Evolutionary conservation across 352 stramenopile species (phyloP).

Genomic region (Peronospora destructor): DNA sequence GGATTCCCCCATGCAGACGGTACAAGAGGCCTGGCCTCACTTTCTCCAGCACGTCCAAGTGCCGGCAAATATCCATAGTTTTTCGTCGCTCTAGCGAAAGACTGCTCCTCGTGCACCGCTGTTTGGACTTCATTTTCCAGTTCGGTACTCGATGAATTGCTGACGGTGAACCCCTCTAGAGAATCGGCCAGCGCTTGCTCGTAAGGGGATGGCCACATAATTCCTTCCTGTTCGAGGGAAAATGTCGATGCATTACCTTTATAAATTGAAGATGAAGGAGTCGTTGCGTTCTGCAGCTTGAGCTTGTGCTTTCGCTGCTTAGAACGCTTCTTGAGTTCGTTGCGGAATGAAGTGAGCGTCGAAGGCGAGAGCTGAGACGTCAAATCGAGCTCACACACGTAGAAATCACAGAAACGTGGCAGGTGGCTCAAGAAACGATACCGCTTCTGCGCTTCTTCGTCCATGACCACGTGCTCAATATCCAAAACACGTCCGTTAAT

Average conservation of each 20-base stretch:
- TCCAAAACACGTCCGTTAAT: constrained; percentile 66
- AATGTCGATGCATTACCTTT: constrained; percentile 34
- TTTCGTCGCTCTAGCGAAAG: constrained; percentile 63
- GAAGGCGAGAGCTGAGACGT: constrained; percentile 53
- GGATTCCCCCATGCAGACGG: constrained; percentile 41
- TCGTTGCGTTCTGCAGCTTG: constrained; percentile 26
- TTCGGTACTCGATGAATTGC: constrained; percentile 10
- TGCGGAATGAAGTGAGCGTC: constrained; percentile 53
- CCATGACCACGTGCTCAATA: constrained; percentile 84
- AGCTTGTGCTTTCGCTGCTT: constrained; percentile 59
- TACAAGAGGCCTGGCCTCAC: constrained; percentile 9
- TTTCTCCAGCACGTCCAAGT: constrained; percentile 21
- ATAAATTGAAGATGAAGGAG: constrained; percentile 28
- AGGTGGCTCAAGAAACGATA: constrained; percentile 85
- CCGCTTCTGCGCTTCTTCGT: constrained; percentile 74
- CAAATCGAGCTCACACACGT: constrained; percentile 83
- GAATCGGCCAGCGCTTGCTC: constrained; percentile 39
- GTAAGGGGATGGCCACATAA: constrained; percentile 50
- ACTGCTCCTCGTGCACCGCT: constrained; percentile 32
- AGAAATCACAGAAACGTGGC: constrained; percentile 82
- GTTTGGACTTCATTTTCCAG: constrained; percentile 15
- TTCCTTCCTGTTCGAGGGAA: constrained; percentile 47
- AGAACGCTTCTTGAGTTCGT: constrained; percentile 70
- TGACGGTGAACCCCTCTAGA: constrained; percentile 39
- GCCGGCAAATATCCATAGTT: constrained; percentile 71